phyloP scores from a whole-genome alignment of 2,329 filamentous ascomycete species.

The Reticulascus tulasneorum region DNA sequence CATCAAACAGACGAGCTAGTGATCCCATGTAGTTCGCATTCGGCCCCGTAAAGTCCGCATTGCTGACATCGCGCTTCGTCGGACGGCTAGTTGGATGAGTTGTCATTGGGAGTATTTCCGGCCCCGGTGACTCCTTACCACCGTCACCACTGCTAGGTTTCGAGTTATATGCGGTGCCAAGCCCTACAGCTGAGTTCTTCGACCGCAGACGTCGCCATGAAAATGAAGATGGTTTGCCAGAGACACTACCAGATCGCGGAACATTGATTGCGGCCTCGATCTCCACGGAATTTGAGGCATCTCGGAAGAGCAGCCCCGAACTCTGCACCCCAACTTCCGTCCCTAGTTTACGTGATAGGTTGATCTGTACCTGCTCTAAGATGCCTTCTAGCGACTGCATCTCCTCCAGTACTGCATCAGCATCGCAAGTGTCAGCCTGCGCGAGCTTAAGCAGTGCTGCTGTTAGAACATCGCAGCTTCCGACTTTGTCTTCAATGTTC shows the following conservation, averaged over 20 bases:
- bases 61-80: slow-evolving; percentile 65
- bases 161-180: slow-evolving; percentile 44
- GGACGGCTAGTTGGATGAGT: slow-evolving; percentile 60
- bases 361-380: slow-evolving; percentile 77
- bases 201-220: slow-evolving; percentile 87
- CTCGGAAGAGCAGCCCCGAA: slow-evolving; percentile 70
- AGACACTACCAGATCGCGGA: slow-evolving; percentile 56
- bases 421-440: slow-evolving; percentile 82
- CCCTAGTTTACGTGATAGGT: slow-evolving; percentile 80
- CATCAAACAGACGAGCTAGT: slow-evolving; percentile 86
- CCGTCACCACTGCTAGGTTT: slow-evolving; percentile 29
- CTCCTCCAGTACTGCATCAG: slow-evolving; percentile 87
- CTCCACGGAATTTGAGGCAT: slow-evolving; percentile 50
- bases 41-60: slow-evolving; percentile 72
- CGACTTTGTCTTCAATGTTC: slow-evolving; percentile 87
- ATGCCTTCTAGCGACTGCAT: slow-evolving; percentile 86
- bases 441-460: slow-evolving; percentile 81
- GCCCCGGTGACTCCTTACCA: slow-evolving; percentile 53
- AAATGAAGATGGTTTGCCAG: slow-evolving; percentile 73
- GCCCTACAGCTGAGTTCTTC: slow-evolving; percentile 73
- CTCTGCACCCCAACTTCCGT: slow-evolving; percentile 84
- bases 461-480: slow-evolving; percentile 86
- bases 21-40: slow-evolving; percentile 89
- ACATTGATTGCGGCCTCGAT: slow-evolving; percentile 35
- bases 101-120: slow-evolving; percentile 78